A percentile compares a stretch with the other conserved stretches of the same genome.
These are phyloP conservation scores for Quercus tomentella DNA, from an alignment of 331 rosid genomes.

Conservation along the genomic window DNA sequence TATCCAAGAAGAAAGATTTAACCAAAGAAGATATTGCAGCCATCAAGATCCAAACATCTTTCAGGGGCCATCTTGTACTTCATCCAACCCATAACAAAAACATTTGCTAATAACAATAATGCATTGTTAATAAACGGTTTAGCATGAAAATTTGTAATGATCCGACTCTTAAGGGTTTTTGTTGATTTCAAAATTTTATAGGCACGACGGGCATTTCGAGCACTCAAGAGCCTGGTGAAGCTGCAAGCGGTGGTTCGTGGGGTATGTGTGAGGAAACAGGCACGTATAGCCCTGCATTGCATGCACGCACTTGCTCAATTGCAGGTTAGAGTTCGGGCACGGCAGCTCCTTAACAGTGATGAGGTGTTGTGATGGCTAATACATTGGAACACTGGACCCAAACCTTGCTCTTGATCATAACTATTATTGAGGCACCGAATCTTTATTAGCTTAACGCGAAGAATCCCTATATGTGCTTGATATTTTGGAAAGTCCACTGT, in stretches of 20 bases:
- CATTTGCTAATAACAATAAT: neutral
- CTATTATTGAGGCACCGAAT: neutral
- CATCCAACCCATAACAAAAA: neutral
- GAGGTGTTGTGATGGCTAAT: neutral
- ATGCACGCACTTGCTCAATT: slow-evolving; percentile 62
- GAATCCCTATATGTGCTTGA: neutral
- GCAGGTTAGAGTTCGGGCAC: slow-evolving; percentile 70
- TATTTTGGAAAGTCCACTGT: neutral
- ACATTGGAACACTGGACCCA: no score
- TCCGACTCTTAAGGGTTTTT: neutral
- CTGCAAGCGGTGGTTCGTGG: slow-evolving; percentile 84
- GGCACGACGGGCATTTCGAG: slow-evolving; percentile 69
- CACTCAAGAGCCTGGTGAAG: slow-evolving; percentile 71
- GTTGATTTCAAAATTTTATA: slow-evolving; percentile 10
- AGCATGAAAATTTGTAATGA: neutral
- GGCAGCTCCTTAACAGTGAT: slow-evolving; percentile 46
- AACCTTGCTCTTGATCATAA: no score
- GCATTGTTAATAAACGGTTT: neutral
- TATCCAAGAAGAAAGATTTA: neutral
- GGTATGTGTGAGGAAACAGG: slow-evolving; percentile 48
- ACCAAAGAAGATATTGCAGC: slow-evolving; percentile 44
- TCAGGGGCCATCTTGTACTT: slow-evolving; percentile 84
- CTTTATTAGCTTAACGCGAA: neutral
- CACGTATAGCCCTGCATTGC: slow-evolving; percentile 66
- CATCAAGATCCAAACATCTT: slow-evolving; percentile 69